These are phyloP conservation scores for Plectranthus barbatus DNA, from an alignment of 257 asterid genomes.

Conservation along the genomic window DNA sequence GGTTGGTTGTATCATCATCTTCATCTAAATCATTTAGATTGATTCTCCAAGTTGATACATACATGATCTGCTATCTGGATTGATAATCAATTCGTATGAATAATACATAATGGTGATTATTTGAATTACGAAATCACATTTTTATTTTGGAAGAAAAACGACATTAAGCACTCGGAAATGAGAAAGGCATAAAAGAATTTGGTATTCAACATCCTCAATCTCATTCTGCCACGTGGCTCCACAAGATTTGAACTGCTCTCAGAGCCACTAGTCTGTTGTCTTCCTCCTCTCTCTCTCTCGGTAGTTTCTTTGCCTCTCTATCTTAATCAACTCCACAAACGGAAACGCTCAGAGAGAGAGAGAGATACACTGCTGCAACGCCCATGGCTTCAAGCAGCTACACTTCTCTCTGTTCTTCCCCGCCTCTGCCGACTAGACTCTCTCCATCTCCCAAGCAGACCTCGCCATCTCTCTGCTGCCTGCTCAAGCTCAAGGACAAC, in stretches of 20 bases:
- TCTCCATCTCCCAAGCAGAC: constrained; percentile 26
- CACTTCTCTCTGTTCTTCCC: constrained; percentile 48
- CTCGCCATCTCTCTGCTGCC: constrained; percentile 25
- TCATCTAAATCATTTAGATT: too few species aligned
- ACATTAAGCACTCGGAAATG: too few species aligned
- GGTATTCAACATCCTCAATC: neutral
- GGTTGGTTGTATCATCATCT: too few species aligned
- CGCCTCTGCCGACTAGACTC: constrained; percentile 24
- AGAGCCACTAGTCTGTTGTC: constrained; percentile 36
- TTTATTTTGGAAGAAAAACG: too few species aligned
- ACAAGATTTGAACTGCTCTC: constrained; percentile 16
- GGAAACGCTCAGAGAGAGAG: neutral
- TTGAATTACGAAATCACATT: too few species aligned
- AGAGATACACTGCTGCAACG: neutral
- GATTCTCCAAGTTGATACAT: too few species aligned
- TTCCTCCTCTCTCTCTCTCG: neutral
- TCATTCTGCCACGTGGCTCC: constrained; percentile 37
- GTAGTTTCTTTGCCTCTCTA: neutral
- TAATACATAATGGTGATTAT: too few species aligned
- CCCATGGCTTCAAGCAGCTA: constrained; percentile 43
- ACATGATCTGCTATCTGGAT: too few species aligned
- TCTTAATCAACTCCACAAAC: neutral
- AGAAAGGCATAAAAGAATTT: neutral
- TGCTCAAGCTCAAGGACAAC: constrained; percentile 31
- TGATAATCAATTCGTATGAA: too few species aligned